These are phyloP conservation scores for Venturiaceae sp. DNA, from an alignment of 2,329 filamentous ascomycete species.

Conservation along the genomic window DNA sequence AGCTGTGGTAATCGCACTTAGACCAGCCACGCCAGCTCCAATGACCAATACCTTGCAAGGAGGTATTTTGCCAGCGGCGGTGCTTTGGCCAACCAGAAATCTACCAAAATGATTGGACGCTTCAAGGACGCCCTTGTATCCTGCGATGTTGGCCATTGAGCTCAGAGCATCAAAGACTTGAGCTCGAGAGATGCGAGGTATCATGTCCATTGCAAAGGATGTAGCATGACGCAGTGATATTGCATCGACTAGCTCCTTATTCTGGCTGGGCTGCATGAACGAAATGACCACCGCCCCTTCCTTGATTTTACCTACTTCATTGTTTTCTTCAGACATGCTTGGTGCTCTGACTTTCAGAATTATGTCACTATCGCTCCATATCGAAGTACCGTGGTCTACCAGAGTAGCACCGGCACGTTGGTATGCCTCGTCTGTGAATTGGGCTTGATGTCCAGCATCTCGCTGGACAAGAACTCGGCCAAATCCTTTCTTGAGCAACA, in stretches of 20 bases:
- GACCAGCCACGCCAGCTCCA: constrained; percentile 77
- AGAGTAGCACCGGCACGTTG: constrained; percentile 68
- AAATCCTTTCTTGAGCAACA: constrained; percentile 81
- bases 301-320: constrained; percentile 59
- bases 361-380: constrained; percentile 70
- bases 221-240: constrained; percentile 64
- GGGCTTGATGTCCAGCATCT: constrained; percentile 67
- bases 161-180: constrained; percentile 81
- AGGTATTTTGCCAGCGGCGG: constrained; percentile 81
- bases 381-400: constrained; percentile 50
- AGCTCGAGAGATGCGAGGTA: constrained; percentile 79
- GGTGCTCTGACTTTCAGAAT: constrained; percentile 77
- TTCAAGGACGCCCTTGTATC: constrained; percentile 85
- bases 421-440: constrained; percentile 70
- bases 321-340: constrained; percentile 43
- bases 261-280: constrained; percentile 75
- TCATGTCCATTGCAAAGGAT: constrained; percentile 84
- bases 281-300: constrained; percentile 68
- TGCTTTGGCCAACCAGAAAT: constrained; percentile 82
- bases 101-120: constrained; percentile 83
- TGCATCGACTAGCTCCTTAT: constrained; percentile 63
- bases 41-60: constrained; percentile 87
- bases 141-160: constrained; percentile 91
- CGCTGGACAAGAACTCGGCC: constrained; percentile 66
- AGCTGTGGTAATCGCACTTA: constrained; percentile 76